A percentile compares a stretch with the other conserved stretches of the same genome.
These are phyloP conservation scores for Senecio squalidus DNA, from an alignment of 140 eudicot genomes.

Conservation along the genomic window DNA sequence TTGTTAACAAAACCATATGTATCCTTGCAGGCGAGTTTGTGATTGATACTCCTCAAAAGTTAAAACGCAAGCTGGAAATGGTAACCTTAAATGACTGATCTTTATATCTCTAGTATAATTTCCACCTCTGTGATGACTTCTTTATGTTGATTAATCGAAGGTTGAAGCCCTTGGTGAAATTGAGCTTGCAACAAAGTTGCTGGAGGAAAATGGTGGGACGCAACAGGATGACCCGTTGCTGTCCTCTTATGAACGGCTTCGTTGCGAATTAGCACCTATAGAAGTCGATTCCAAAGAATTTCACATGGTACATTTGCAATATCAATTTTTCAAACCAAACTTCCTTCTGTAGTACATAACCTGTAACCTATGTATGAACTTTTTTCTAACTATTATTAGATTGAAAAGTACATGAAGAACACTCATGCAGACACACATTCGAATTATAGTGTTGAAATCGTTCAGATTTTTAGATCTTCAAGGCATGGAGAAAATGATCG, in stretches of 20 bases:
- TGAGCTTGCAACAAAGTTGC: constrained; percentile 88
- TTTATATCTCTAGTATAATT: neutral
- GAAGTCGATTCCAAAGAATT: constrained; percentile 68
- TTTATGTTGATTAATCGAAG: constrained; percentile 32
- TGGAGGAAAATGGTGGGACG: constrained; percentile 52
- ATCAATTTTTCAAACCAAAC: neutral
- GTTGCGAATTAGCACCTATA: constrained; percentile 65
- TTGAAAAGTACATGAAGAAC: constrained; percentile 74
- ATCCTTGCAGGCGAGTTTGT: constrained; percentile 71
- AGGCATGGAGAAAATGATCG: constrained; percentile 84
- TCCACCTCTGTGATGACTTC: neutral
- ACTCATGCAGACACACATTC: constrained; percentile 94
- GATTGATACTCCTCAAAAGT: constrained; percentile 92
- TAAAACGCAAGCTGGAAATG: constrained; percentile 87
- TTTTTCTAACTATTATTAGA: constrained; percentile 31
- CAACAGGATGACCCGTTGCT: constrained; percentile 76
- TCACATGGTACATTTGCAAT: constrained; percentile 48
- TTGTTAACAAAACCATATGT: neutral
- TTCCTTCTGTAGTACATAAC: neutral
- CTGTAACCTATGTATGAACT: neutral
- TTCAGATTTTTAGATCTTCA: constrained; percentile 77
- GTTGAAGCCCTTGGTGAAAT: constrained; percentile 97
- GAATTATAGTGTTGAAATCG: constrained; percentile 59
- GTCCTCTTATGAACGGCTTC: constrained; percentile 65
- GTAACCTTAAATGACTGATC: constrained; percentile 25